phyloP scores from a whole-genome alignment of 1,284 basidiomycete genomes.

The Pulveroboletus sp. region DNA sequence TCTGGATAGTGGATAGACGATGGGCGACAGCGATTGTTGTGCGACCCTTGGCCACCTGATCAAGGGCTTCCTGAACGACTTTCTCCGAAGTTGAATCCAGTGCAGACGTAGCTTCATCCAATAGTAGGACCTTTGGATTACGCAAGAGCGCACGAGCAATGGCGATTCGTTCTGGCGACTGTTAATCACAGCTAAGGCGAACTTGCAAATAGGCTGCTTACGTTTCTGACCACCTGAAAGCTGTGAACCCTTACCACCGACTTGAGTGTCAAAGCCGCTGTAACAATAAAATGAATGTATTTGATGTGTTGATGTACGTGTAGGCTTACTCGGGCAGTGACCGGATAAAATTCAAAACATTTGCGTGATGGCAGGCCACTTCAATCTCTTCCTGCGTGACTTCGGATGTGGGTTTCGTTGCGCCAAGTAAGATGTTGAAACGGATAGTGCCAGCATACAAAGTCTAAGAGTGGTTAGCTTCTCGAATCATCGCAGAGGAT shows the following conservation, averaged over 20 bases:
- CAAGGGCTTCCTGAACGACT: slow-evolving; percentile 92
- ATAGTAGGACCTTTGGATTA: slow-evolving; percentile 88
- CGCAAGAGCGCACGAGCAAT: slow-evolving; percentile 95
- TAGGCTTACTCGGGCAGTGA: slow-evolving; percentile 76
- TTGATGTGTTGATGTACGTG: background rate
- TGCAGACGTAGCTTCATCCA: slow-evolving; percentile 95
- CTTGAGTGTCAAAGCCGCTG: slow-evolving; percentile 75
- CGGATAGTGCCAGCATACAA: slow-evolving; percentile 86
- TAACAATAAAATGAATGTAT: slow-evolving; percentile 3
- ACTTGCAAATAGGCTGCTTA: slow-evolving; percentile 41
- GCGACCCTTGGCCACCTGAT: slow-evolving; percentile 86
- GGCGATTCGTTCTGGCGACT: slow-evolving; percentile 80
- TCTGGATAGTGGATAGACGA: slow-evolving; percentile 90
- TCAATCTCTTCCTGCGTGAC: slow-evolving; percentile 90
- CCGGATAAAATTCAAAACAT: slow-evolving; percentile 90
- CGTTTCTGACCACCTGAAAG: slow-evolving; percentile 93
- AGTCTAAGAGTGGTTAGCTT: slow-evolving; percentile 43
- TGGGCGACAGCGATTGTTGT: slow-evolving; percentile 95
- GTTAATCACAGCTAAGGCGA: background rate
- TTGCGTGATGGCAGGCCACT: slow-evolving; percentile 82
- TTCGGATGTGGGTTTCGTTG: slow-evolving; percentile 76
- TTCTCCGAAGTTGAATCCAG: slow-evolving; percentile 93
- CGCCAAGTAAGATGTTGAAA: slow-evolving; percentile 89
- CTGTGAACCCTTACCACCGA: slow-evolving; percentile 92
- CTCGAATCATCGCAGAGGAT: background rate